Evolutionary conservation across 495 filamentous ascomycete species (phyloP).

Genomic region (Aspergillus sclerotiicarbonarius): DNA sequence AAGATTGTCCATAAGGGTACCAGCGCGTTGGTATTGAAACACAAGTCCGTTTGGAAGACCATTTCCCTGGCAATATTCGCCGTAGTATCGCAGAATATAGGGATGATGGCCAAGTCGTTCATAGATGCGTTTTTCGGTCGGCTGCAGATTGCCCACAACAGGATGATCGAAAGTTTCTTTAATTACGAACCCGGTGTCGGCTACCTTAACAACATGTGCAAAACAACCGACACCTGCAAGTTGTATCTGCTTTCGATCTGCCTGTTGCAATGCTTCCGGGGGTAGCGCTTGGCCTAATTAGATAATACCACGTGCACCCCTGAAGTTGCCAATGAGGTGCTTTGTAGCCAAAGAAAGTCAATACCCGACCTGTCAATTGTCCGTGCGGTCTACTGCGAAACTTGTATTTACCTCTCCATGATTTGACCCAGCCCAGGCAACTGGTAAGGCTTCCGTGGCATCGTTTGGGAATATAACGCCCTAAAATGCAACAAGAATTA

Average conservation of each 20-base stretch:
- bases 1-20: background rate
- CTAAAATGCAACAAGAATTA: too few relatives aligned
- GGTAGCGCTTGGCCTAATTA: background rate
- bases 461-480: too few relatives aligned
- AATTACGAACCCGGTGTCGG: slow-evolving; percentile 1
- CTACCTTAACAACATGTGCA: background rate
- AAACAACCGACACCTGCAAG: slow-evolving; percentile 1
- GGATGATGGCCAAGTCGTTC: slow-evolving; percentile 5
- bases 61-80: background rate
- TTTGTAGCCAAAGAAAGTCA: too few relatives aligned
- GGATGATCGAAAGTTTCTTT: background rate
- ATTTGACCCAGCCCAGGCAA: too few relatives aligned
- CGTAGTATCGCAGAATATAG: slow-evolving; percentile 5
- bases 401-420: too few relatives aligned
- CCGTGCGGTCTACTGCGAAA: too few relatives aligned
- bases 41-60: slow-evolving; percentile 4
- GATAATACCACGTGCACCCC: too few relatives aligned
- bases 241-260: background rate
- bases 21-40: background rate
- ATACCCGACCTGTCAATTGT: too few relatives aligned
- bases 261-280: background rate
- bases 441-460: too few relatives aligned
- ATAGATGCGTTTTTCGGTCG: slow-evolving; percentile 5
- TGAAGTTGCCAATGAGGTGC: too few relatives aligned
- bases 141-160: background rate